These are phyloP conservation scores for Rhizoclosmatium sp. DNA, from an alignment of 192 early-diverging fungal species.

Conservation along the genomic window DNA sequence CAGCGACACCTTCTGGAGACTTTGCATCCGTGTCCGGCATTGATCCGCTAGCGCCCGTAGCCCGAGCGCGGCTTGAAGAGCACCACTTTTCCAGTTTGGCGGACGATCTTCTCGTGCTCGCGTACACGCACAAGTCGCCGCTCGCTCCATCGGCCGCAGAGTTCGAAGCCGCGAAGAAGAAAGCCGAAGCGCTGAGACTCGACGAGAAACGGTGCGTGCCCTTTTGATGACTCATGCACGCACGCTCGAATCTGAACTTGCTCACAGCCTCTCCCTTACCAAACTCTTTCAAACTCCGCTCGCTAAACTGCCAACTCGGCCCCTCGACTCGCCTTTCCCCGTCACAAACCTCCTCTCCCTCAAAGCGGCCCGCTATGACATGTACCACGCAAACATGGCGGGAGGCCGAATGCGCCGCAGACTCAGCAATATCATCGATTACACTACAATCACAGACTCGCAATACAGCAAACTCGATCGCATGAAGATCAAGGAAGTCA, in stretches of 20 bases:
- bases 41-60: conserved; percentile 18
- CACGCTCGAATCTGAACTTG: no score
- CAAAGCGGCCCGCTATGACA: conserved; percentile 25
- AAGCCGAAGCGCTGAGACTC: not conserved
- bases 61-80: conserved; percentile 67
- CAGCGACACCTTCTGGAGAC: no score
- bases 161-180: conserved; percentile 21
- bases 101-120: conserved; percentile 77
- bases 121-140: conserved; percentile 72
- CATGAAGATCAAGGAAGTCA: conserved; percentile 18
- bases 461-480: conserved; percentile 23
- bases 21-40: not conserved
- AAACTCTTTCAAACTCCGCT: conserved; percentile 18
- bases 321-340: conserved; percentile 13
- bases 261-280: conserved; percentile 22
- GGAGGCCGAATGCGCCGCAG: conserved; percentile 19
- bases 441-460: conserved; percentile 53
- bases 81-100: conserved; percentile 76
- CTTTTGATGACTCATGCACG: not conserved
- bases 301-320: conserved; percentile 28
- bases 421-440: conserved; percentile 63
- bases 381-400: not conserved
- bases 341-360: conserved; percentile 28
- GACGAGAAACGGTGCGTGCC: not conserved
- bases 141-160: conserved; percentile 35